These are phyloP conservation scores for Fusarium sambucinum DNA, from an alignment of 2,329 filamentous ascomycete genomes.

Conservation along the genomic window DNA sequence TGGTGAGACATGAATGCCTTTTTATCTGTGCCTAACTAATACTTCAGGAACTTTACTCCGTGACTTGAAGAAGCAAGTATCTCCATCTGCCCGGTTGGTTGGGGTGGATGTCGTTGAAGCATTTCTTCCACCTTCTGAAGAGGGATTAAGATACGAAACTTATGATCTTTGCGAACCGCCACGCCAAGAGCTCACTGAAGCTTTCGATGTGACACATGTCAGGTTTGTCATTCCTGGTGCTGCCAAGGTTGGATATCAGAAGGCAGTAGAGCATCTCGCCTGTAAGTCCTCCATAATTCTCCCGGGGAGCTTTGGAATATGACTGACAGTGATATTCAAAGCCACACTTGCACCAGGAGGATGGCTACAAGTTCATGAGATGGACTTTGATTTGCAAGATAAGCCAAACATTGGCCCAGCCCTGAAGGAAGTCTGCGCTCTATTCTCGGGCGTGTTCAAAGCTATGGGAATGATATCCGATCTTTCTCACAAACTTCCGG, in stretches of 20 bases:
- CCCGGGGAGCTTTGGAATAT: accelerated
- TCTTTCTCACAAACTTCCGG: background rate
- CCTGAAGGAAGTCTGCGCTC: constrained; percentile 4
- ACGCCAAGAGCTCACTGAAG: background rate
- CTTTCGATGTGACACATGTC: constrained; percentile 19
- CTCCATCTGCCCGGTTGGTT: constrained; percentile 25
- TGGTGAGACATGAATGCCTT: background rate
- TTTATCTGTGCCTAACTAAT: accelerated
- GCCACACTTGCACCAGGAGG: constrained; percentile 18
- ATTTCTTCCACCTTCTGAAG: constrained; percentile 10
- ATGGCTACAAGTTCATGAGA: constrained; percentile 29
- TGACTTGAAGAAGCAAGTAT: constrained; percentile 16
- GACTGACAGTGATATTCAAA: background rate
- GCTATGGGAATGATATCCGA: constrained; percentile 11
- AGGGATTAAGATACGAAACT: constrained; percentile 2
- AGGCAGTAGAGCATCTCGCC: constrained; percentile 2
- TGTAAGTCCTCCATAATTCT: background rate
- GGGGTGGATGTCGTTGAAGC: constrained; percentile 24
- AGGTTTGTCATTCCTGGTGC: constrained; percentile 16
- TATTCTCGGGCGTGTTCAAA: constrained; percentile 19
- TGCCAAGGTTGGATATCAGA: constrained; percentile 5
- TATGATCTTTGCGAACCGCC: constrained; percentile 17
- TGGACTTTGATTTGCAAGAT: constrained; percentile 7
- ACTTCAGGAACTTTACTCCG: constrained; percentile 17
- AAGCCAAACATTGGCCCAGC: background rate